Base-by-base conservation (phyloP, 1,139 yeast species). In the Yamadazyma diddensiae region DNA sequence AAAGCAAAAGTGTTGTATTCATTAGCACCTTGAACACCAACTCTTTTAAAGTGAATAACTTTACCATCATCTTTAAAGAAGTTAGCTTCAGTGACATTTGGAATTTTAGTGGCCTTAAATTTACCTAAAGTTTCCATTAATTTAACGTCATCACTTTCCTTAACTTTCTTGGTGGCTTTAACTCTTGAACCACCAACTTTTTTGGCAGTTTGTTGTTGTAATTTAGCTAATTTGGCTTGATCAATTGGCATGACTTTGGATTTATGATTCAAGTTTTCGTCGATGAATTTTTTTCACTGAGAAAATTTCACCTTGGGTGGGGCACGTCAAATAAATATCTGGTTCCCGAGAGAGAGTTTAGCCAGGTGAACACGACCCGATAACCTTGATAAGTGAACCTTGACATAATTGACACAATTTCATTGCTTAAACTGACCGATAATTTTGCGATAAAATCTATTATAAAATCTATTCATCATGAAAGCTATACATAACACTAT, bases 41-140 rank as follows among this genome's bases (percentile, higher is more conserved):
- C 95, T 68, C 92, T 82, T 76, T 84, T 81, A 78, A 92, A 88
- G 74, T 90, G 97, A 67, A 90, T 74, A 47, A 92, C 97, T 62
- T 82, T 83, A 58, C 97, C 97, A 65, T 90, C 96, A 49, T 88
- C 95, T 69, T 75, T 84, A 83, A 92, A 90, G 77, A 92, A 86
- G 79, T 90, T 92, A 60, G 95, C 97, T 73, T 90, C 97, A 62
- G 87, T 95, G 53, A 92, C 82, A 55, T 84, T 87, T 50, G 83
- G 90, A 52, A 92, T 73, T 55, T 88, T 83, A 65, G 83, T 86
- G 49, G 92, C 94, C 67, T 85, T 82, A 64, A 92, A 73, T 73
- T 90, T 90, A 63, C 82, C 84, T 65, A 92, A 76, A 52, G 94
- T 79, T 52, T 82, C 86, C 69, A 87, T 92, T 66, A 92, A 77